Conservation (phyloP, 1,284 basidiomycete genomes). For the Lignosus rhinocerotis region DNA sequence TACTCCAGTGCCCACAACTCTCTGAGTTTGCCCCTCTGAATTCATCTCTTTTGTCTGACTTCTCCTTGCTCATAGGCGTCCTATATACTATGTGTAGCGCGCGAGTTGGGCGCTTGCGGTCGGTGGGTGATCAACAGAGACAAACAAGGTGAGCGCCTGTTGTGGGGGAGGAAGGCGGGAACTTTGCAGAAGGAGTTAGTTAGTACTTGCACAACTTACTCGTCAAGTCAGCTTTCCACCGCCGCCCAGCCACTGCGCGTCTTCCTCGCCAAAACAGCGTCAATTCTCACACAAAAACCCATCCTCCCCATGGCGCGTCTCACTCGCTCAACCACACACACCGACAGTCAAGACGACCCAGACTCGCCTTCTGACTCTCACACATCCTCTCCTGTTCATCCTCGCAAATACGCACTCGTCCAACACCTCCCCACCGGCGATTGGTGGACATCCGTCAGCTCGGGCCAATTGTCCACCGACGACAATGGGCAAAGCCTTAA, state of each 20-base stretch:
- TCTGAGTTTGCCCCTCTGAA: too few species aligned
- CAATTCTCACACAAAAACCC: slow-evolving; percentile 14
- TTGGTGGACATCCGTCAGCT: slow-evolving; percentile 75
- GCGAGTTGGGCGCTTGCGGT: too few species aligned
- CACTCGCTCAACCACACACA: slow-evolving; percentile 62
- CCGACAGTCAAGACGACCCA: slow-evolving; percentile 40
- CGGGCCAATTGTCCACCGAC: slow-evolving; percentile 38
- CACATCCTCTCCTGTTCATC: slow-evolving; percentile 27
- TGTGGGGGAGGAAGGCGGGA: too few species aligned
- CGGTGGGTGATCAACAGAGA: too few species aligned
- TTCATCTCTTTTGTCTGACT: too few species aligned
- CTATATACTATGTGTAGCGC: too few species aligned
- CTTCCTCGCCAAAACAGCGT: slow-evolving; percentile 22
- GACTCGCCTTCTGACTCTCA: slow-evolving; percentile 21
- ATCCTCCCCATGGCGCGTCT: slow-evolving; percentile 59
- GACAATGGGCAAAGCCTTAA: slow-evolving; percentile 44
- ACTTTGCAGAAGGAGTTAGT: too few species aligned
- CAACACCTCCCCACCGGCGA: slow-evolving; percentile 74
- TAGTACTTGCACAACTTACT: too few species aligned
- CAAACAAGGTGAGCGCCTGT: too few species aligned
- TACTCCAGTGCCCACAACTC: too few species aligned
- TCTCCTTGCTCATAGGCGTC: too few species aligned
- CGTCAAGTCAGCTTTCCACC: too few species aligned
- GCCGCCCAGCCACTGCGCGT: slow-evolving; percentile 36
- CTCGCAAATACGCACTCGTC: slow-evolving; percentile 68